Evolutionary conservation across 108 stramenopile species (phyloP), one percentile per base, ranked within the genome.

Genomic region (Cyclotella atomus): DNA sequence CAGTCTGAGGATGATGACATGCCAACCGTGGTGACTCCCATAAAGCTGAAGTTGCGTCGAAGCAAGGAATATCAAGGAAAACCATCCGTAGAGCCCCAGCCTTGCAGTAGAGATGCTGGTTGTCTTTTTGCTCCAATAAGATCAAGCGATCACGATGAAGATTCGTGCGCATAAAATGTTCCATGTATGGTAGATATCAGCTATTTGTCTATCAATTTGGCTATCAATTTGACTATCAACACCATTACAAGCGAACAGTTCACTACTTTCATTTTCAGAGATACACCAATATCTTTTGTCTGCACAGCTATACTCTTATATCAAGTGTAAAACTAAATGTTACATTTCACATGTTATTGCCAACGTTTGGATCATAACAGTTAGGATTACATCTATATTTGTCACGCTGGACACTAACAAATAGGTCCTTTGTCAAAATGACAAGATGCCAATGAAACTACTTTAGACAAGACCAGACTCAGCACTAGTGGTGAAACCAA

Each of bases 401-500:
- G 9, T 49, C 47, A 49, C n/a, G n/a, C n/a, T n/a, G 9, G 4
- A 49, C 9, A 7, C 15, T 32, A 1, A 54, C 8, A 36, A 55
- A 36, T 43, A 65, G 27, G 29, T 29, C 35, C 38, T 19, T 59
- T n/a, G 53, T 82, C 70, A 63, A 82, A 82, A 72, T 75, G 69
- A 29, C 81, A 74, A 17, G 68, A 75, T 45, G 81, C 81, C 50
- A 82, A 70, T 57, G 73, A 65, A 6, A 82, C 81, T 0, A 82
- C 81, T 19, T 19, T 57, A 2, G 81, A 70, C 24, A 82, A 56
- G 24, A 75, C 74, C 17, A 81, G 32, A 56, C 79, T 91, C 44
- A 95, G 61, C 45, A 95, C 49, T 10, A 95, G 52, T 8, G 93
- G 93, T 25, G 93, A 88, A 4, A 82, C 73, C 15, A 84, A 77